Evolutionary conservation across 352 stramenopile genomes (phyloP).

Genomic region (Phytophthora podocarpi): DNA sequence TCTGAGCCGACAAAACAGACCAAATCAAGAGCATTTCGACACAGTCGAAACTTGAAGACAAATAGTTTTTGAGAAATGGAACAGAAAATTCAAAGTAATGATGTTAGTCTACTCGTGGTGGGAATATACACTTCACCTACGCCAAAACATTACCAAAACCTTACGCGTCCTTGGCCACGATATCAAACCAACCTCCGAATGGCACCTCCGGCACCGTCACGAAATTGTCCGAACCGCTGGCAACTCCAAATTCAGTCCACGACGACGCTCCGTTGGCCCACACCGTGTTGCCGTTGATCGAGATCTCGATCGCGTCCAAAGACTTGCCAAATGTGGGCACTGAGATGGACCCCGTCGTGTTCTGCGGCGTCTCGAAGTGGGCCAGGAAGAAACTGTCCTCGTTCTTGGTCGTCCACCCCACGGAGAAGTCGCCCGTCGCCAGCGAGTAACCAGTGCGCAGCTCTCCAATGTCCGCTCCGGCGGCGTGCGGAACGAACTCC

Average conservation of each 20-base stretch:
- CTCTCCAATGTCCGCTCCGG: conserved; percentile 13
- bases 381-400: conserved; percentile 27
- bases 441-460: conserved; percentile 34
- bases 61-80: too few species aligned
- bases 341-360: conserved; percentile 34
- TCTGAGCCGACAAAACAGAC: too few species aligned
- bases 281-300: conserved; percentile 36
- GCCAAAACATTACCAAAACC: too few species aligned
- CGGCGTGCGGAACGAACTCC: conserved; percentile 32
- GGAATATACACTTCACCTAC: too few species aligned
- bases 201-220: conserved; percentile 25
- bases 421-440: conserved; percentile 22
- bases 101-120: too few species aligned
- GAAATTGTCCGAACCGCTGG: conserved; percentile 14
- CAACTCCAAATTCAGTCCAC: conserved; percentile 15
- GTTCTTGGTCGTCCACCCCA: conserved; percentile 33
- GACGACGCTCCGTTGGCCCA: conserved; percentile 23
- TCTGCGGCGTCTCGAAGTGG: conserved; percentile 11
- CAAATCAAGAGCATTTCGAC: too few species aligned
- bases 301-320: conserved; percentile 27
- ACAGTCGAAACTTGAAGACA: too few species aligned
- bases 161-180: conserved; percentile 23
- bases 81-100: too few species aligned
- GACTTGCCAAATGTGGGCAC: conserved; percentile 38
- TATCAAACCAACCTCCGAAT: conserved; percentile 14